phyloP scores from a whole-genome alignment of 331 rosid species.

The Acacia concinna region DNA sequence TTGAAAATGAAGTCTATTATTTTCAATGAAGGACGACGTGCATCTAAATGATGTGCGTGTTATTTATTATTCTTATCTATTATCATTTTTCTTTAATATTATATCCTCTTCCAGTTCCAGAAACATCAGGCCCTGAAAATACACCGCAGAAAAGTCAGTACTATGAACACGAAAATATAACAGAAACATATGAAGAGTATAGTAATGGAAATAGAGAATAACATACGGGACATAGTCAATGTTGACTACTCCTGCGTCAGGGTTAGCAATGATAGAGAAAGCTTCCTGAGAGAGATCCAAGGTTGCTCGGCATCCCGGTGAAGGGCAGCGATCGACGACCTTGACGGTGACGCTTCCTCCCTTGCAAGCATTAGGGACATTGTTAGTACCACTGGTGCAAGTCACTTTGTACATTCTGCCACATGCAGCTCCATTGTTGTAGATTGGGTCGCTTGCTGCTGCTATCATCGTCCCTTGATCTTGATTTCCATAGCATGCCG shows the following conservation, averaged over 20 bases:
- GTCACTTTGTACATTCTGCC: constrained; percentile 40
- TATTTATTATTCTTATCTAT: neutral
- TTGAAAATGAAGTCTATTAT: neutral
- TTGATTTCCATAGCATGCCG: constrained; percentile 41
- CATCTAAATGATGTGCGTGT: neutral
- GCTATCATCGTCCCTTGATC: constrained; percentile 45
- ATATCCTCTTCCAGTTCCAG: neutral
- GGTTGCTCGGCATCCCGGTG: constrained; percentile 40
- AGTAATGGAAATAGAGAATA: neutral
- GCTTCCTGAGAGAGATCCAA: constrained; percentile 50
- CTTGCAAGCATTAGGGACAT: constrained; percentile 34
- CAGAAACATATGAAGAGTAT: neutral
- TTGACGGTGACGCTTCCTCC: constrained; percentile 42
- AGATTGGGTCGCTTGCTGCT: constrained; percentile 41
- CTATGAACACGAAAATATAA: neutral
- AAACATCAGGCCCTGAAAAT: neutral
- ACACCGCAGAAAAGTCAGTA: neutral
- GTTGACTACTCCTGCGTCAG: constrained; percentile 31
- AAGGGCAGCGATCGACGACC: constrained; percentile 47
- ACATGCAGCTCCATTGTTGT: constrained; percentile 40
- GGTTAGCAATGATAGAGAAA: constrained; percentile 36
- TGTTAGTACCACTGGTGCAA: constrained; percentile 42
- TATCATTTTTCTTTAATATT: neutral
- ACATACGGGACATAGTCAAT: constrained; percentile 29
- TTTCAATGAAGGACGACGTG: neutral